phyloP scores from a whole-genome alignment of 768 basidiomycete species.

The Pholiota molesta region DNA sequence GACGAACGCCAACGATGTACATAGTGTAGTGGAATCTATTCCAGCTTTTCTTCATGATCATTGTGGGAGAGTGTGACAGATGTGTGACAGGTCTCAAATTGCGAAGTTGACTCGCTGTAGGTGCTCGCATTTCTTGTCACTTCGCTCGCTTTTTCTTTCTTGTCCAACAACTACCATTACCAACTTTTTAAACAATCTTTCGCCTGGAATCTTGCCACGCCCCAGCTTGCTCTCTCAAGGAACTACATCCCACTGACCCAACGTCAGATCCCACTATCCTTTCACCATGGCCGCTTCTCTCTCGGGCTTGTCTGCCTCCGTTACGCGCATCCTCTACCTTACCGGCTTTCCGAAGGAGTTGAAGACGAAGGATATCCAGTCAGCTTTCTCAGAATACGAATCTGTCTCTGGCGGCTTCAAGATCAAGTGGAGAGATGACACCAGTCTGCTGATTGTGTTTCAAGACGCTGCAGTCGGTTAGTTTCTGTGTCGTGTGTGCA shows the following conservation, averaged over 20 bases:
- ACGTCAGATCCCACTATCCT: constrained; percentile 25
- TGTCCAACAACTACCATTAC: constrained; percentile 20
- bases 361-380: constrained; percentile 96
- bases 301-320: constrained; percentile 87
- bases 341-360: constrained; percentile 94
- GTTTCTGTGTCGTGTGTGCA: constrained; percentile 33
- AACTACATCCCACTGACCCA: constrained; percentile 24
- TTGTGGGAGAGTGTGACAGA: constrained; percentile 24
- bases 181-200: constrained; percentile 26
- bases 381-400: constrained; percentile 90
- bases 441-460: constrained; percentile 93
- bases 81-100: constrained; percentile 22
- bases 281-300: constrained; percentile 69
- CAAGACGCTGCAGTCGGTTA: constrained; percentile 86
- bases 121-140: constrained; percentile 15
- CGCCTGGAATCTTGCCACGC: constrained; percentile 18
- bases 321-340: constrained; percentile 92
- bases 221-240: constrained; percentile 13
- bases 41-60: constrained; percentile 3
- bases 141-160: constrained; percentile 16
- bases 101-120: constrained; percentile 11
- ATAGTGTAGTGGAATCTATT: constrained; percentile 25
- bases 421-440: constrained; percentile 99
- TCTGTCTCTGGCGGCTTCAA: constrained; percentile 88
- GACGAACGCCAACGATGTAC: constrained; percentile 22